phyloP scores from a whole-genome alignment of 257 asterid genomes.

The Nicotiana benthamiana region DNA sequence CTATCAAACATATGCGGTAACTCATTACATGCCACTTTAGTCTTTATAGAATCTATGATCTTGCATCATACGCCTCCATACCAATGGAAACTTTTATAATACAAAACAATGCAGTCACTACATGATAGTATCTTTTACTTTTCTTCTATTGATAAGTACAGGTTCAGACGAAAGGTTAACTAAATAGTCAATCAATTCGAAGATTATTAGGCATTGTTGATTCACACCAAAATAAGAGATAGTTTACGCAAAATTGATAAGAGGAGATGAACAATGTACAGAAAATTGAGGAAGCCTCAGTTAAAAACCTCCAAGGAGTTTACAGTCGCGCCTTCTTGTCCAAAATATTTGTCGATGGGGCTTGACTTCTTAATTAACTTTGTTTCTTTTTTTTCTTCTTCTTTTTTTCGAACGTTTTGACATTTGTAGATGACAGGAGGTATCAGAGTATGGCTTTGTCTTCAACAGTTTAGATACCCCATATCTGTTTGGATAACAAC shows the following conservation, averaged over 20 bases:
- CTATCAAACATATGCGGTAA: background rate
- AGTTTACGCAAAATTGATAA: background rate
- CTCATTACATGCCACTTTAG: background rate
- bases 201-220: background rate
- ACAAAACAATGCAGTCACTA: background rate
- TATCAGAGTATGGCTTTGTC: background rate
- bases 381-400: too few species aligned
- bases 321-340: too few species aligned
- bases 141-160: background rate
- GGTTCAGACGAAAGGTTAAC: background rate
- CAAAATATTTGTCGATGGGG: background rate
- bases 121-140: background rate
- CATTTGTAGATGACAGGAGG: background rate
- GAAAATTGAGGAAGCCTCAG: background rate
- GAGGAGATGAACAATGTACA: too few species aligned
- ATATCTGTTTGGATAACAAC: background rate
- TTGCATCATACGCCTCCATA: background rate
- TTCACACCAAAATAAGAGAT: background rate
- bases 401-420: background rate
- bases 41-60: background rate
- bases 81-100: background rate
- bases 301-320: background rate
- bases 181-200: background rate
- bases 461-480: background rate
- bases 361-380: background rate